Base-by-base conservation (phyloP, 331 rosid genomes). In the Ulmus americana region DNA sequence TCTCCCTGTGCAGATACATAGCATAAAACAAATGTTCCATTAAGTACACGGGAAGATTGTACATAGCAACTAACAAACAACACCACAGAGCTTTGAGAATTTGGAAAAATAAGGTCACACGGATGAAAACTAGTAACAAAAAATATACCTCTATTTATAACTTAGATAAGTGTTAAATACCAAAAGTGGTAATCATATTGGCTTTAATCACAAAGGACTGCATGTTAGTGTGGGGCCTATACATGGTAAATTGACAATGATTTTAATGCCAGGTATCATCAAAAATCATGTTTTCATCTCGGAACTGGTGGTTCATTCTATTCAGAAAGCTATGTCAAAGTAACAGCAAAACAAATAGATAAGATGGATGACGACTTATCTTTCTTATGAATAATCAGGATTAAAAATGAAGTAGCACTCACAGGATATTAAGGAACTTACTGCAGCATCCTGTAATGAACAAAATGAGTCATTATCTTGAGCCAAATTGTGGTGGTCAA, bases 361-460 rank as follows among this genome's bases (percentile, higher is more conserved):
- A 12, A 44, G 48, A 67, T 6, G 15, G 67, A 73, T 57, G 47
- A 72, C 73, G 51, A 61, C 39, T 45, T 53, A 56, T 56, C 50
- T 61, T 40, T 52, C 70, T 59, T 48, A 80, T 50, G 74, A 69
- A 54, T 40, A 65, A 62, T 68, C 15, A 51, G 68, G 68, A 73
- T 40, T 58, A 59, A 55, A 74, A 59, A 66, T 15, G 8, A 59
- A 74, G 60, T 56, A 61, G 55, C 65, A 68, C 49, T 64, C 61
- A 63, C 68, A 44, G 57, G 70, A 77, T 56, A 28, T 71, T 72
- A 55, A 55, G 69, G 80, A 84, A 81, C 95, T 89, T 86, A 92
- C 98, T 1, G 94, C 82, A 71, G 91, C 83, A 75, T 88, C 96
- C 82, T 67, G 91, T 63, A 86, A 67, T 56, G 90, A 73, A 59